Evolutionary conservation across 2,329 filamentous ascomycete genomes (phyloP).

Genomic region (Penicillium sp.): DNA sequence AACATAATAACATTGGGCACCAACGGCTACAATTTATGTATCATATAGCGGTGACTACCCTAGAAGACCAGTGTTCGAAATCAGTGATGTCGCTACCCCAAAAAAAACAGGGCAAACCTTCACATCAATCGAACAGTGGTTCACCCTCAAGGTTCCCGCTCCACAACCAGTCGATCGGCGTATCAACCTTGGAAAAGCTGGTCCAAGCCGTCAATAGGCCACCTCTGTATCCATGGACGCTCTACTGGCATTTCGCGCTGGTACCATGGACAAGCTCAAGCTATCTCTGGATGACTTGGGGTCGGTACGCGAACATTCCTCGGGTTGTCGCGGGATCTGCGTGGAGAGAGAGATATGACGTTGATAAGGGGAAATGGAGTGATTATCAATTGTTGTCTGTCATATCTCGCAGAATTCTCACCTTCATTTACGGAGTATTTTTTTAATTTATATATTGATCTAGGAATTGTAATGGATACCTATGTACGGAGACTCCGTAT

Average conservation of each 20-base stretch:
- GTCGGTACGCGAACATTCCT: background rate
- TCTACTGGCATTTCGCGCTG: background rate
- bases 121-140: background rate
- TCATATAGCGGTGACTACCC: background rate
- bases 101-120: background rate
- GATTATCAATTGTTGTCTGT: constrained; percentile 12
- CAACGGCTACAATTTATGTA: background rate
- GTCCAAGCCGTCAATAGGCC: background rate
- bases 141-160: background rate
- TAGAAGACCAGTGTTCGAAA: background rate
- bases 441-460: background rate
- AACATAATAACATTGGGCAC: background rate
- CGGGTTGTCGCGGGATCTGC: constrained; percentile 1
- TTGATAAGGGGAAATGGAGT: constrained; percentile 8
- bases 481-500: too few relatives aligned
- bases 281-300: background rate
- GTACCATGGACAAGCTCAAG: background rate
- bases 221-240: too few relatives aligned
- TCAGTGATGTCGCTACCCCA: background rate
- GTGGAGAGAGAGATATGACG: background rate
- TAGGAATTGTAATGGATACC: background rate
- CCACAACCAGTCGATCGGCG: background rate
- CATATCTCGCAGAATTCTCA: background rate
- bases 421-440: background rate
- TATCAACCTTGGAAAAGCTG: background rate